A percentile compares a stretch with the other conserved stretches of the same genome.
These are phyloP conservation scores for Magnaporthiopsis incrustans DNA, from an alignment of 2,329 filamentous ascomycete species.

Conservation along the genomic window DNA sequence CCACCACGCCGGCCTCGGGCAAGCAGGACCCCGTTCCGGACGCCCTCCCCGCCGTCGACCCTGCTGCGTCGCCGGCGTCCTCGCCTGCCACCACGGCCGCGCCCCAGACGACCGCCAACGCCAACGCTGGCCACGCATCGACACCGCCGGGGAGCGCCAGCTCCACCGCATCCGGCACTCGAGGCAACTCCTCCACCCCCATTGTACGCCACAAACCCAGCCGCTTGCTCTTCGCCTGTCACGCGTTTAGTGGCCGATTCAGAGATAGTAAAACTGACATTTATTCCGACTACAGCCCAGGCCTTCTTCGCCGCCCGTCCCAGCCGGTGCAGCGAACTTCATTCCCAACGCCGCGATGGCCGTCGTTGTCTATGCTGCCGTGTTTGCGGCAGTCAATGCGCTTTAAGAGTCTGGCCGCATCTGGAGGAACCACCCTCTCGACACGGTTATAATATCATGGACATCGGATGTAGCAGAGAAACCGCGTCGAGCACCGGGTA, in stretches of 20 bases:
- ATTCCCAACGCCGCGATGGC: neutral
- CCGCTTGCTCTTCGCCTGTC: neutral
- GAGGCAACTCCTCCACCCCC: neutral
- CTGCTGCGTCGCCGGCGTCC: slow-evolving; percentile 18
- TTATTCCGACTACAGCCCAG: neutral
- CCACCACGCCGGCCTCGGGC: slow-evolving; percentile 15
- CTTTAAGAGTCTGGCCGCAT: neutral
- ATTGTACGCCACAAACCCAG: neutral
- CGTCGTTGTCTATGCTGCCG: neutral
- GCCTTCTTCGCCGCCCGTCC: neutral
- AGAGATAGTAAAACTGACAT: neutral
- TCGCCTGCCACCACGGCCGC: neutral
- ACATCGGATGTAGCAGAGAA: no score
- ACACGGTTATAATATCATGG: neutral
- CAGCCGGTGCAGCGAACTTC: neutral
- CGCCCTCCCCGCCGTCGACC: slow-evolving; percentile 12
- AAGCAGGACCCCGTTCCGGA: slow-evolving; percentile 13
- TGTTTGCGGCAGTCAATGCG: neutral
- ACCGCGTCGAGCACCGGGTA: no score
- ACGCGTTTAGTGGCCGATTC: neutral
- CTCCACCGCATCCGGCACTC: neutral
- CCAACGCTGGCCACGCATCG: neutral
- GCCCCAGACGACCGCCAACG: slow-evolving; percentile 18
- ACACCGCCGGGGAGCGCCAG: neutral
- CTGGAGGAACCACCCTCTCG: neutral